Conservation (phyloP, 2,329 filamentous ascomycete species). For the Fusarium pininemorale region DNA sequence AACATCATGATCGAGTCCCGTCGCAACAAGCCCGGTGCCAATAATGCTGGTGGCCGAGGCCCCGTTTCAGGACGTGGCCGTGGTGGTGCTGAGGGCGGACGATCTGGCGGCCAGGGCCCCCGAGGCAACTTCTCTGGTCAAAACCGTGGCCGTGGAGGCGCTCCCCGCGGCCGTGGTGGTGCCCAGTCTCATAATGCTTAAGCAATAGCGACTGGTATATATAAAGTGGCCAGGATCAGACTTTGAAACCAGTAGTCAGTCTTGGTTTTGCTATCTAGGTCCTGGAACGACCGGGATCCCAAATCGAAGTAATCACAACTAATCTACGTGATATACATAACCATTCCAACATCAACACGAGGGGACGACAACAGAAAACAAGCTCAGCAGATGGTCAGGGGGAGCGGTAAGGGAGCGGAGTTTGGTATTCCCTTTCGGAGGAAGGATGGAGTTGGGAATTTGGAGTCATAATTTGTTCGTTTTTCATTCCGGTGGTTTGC, state of each 20-base stretch:
- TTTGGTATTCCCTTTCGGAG: constrained; percentile 44
- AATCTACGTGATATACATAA: constrained; percentile 2
- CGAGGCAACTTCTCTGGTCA: constrained; percentile 76
- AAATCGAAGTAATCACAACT: not conserved
- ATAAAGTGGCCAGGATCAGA: constrained; percentile 11
- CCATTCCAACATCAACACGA: not conserved
- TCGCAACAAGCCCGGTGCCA: constrained; percentile 76
- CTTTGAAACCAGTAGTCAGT: not conserved
- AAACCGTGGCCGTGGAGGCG: constrained; percentile 72
- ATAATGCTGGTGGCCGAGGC: constrained; percentile 73
- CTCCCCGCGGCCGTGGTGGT: constrained; percentile 71
- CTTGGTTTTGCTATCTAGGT: not conserved
- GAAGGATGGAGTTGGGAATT: constrained; percentile 45
- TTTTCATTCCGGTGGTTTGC: constrained; percentile 46
- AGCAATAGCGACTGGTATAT: constrained; percentile 10
- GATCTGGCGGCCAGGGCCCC: constrained; percentile 68
- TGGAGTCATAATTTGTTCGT: constrained; percentile 47
- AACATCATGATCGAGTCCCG: constrained; percentile 89
- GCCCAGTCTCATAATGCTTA: constrained; percentile 64
- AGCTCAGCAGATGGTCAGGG: constrained; percentile 3
- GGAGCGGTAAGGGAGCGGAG: constrained; percentile 35
- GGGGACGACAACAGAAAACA: constrained; percentile 1
- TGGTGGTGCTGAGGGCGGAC: constrained; percentile 69
- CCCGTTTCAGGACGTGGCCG: constrained; percentile 70
- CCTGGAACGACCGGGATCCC: not conserved